These are phyloP conservation scores for Picea abies DNA, from an alignment of 83 land plant genomes.

Conservation along the genomic window DNA sequence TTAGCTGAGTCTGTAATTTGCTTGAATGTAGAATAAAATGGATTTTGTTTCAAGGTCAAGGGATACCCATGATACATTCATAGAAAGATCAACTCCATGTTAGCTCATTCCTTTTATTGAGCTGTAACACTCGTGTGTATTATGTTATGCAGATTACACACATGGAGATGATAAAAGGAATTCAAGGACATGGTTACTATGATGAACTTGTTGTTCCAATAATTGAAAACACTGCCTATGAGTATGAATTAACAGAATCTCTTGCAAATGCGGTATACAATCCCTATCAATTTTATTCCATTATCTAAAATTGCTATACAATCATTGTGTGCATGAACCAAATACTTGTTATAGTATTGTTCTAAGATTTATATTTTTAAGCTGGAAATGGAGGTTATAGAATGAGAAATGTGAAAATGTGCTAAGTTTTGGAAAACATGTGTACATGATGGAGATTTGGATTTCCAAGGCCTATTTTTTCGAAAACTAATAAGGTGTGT, in stretches of 20 bases:
- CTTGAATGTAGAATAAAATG: neutral
- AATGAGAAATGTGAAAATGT: no score
- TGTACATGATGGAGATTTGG: no score
- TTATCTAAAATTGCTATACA: no score
- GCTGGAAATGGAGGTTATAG: no score
- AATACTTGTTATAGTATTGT: no score
- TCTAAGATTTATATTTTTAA: no score
- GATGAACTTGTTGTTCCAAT: constrained; percentile 99
- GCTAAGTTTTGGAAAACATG: no score
- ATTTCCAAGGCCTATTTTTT: no score
- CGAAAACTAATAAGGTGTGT: no score
- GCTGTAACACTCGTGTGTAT: neutral
- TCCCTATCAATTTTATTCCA: neutral
- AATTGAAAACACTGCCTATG: constrained; percentile 95
- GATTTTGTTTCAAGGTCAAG: neutral
- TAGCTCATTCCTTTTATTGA: neutral
- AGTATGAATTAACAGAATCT: constrained; percentile 92
- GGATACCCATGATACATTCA: neutral
- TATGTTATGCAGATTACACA: constrained; percentile 84
- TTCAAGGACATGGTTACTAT: constrained; percentile 96
- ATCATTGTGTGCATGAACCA: no score
- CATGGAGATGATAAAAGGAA: constrained; percentile 99
- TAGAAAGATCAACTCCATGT: neutral
- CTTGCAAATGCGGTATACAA: constrained; percentile 85
- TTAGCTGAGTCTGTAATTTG: neutral